Base-by-base conservation (phyloP, 164 flowering plant genomes). In the Piper longum region DNA sequence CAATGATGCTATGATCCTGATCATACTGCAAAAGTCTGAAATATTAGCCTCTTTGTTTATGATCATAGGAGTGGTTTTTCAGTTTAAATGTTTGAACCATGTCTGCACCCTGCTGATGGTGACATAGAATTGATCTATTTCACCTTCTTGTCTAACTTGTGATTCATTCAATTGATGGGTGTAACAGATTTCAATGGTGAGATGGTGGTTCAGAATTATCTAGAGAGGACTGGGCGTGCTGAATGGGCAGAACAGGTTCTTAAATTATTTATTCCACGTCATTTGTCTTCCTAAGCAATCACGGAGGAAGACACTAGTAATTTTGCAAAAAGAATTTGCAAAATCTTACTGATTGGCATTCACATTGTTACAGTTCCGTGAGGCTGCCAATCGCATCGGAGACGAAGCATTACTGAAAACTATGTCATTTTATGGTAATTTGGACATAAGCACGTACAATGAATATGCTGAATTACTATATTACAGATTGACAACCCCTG, bases 171-270 rank as follows among this genome's bases (percentile, higher is more conserved):
- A 66, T 9, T 41, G 57, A 13, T 60, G 58, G 2, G 41, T 59
- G 40, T 52, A 56, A 75, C 88, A 92, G 98, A 89, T 84, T 92
- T 92, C 72, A 88, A 89, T 67, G 98, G 96, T 18, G 89, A 70
- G 72, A 77, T 79, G 71, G 83, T 88, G 69, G 93, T 92, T 62
- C 91, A 85, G 74, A 92, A 89, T 72, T 85, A 87, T 78, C 72
- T 92, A 45, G 70, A 70, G 19, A 82, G 96, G 72, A 79, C 91
- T 41, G 96, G 95, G 41, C 89, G 91, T 64, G 83, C 77, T 65
- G 89, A 80, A 70, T 92, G 98, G 98, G 87, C 96, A 17, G 79
- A 62, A 76, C 87, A 89, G 96, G 98, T 91, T 1, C 41, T 43
- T 64, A 48, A 48, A 43, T 56, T 26, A 26, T 26, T 26, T 26